A percentile compares a stretch with the other conserved stretches of the same genome.
Evolutionary conservation across 108 stramenopile genomes (phyloP).

Genomic region (Stephanodiscus minutulus): DNA sequence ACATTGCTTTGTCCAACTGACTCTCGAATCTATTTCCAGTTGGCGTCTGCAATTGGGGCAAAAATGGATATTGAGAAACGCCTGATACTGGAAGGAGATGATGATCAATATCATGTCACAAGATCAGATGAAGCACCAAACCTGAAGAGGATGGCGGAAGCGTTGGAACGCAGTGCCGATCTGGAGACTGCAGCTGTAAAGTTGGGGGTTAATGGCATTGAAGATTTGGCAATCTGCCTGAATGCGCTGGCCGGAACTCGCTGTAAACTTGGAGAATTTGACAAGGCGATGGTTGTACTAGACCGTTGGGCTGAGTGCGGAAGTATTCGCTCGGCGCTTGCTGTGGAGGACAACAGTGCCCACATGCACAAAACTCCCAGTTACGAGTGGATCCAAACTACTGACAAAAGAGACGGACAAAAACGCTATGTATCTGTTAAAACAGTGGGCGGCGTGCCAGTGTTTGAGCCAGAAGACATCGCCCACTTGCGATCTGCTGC

Average conservation of each 20-base stretch:
- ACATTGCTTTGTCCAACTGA: conserved; percentile 38
- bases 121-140: conserved; percentile 2
- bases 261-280: conserved; percentile 44
- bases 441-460: conserved; percentile 28
- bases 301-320: conserved; percentile 48
- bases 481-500: conserved; percentile 31
- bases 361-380: conserved; percentile 13
- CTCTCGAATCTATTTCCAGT: conserved; percentile 36
- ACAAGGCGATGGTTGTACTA: conserved; percentile 28
- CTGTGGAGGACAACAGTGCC: conserved; percentile 22
- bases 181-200: conserved; percentile 36
- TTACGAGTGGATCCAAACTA: conserved; percentile 36
- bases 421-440: conserved; percentile 24
- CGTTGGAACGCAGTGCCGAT: conserved; percentile 36
- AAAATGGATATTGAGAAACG: conserved; percentile 36
- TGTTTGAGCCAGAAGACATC: conserved; percentile 39
- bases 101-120: not conserved
- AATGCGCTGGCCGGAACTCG: conserved; percentile 34
- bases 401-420: conserved; percentile 3
- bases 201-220: conserved; percentile 34
- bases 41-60: conserved; percentile 31
- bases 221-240: conserved; percentile 37
- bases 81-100: conserved; percentile 7
- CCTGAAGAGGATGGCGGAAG: conserved; percentile 21
- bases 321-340: conserved; percentile 30